These are phyloP conservation scores for Setomelanomma holmii DNA, from an alignment of 2,329 filamentous ascomycete species.

Conservation along the genomic window DNA sequence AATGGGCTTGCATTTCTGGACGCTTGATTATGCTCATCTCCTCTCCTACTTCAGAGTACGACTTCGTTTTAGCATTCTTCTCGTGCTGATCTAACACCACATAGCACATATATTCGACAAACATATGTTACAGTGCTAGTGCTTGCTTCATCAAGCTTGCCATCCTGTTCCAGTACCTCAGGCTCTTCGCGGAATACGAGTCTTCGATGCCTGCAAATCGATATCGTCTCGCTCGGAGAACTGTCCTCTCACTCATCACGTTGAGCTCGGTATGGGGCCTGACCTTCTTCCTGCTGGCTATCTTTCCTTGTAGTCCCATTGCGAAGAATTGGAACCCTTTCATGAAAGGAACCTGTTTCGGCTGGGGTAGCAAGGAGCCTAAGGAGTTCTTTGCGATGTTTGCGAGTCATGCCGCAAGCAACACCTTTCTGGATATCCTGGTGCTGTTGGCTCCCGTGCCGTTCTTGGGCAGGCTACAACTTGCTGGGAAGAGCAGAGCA, in stretches of 20 bases:
- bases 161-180: conserved; percentile 47
- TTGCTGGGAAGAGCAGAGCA: conserved; percentile 36
- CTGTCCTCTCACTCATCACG: conserved; percentile 29
- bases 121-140: conserved; percentile 37
- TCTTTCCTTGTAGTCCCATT: conserved; percentile 41
- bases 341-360: conserved; percentile 36
- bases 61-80: too few species aligned
- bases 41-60: conserved; percentile 41
- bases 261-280: conserved; percentile 39
- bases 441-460: conserved; percentile 41
- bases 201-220: conserved; percentile 9
- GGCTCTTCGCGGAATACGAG: conserved; percentile 39
- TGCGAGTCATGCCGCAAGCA: conserved; percentile 37
- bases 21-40: conserved; percentile 18
- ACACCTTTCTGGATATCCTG: conserved; percentile 43
- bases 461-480: conserved; percentile 38
- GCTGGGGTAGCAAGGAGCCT: conserved; percentile 44
- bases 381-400: conserved; percentile 37
- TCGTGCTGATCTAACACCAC: too few species aligned
- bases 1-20: conserved; percentile 43
- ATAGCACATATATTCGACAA: conserved; percentile 42
- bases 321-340: conserved; percentile 38
- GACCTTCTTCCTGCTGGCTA: conserved; percentile 35
- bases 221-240: conserved; percentile 21
- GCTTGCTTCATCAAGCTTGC: conserved; percentile 48